Evolutionary conservation across 805 yeast species (phyloP).

Genomic region (Yarrowia sp.): DNA sequence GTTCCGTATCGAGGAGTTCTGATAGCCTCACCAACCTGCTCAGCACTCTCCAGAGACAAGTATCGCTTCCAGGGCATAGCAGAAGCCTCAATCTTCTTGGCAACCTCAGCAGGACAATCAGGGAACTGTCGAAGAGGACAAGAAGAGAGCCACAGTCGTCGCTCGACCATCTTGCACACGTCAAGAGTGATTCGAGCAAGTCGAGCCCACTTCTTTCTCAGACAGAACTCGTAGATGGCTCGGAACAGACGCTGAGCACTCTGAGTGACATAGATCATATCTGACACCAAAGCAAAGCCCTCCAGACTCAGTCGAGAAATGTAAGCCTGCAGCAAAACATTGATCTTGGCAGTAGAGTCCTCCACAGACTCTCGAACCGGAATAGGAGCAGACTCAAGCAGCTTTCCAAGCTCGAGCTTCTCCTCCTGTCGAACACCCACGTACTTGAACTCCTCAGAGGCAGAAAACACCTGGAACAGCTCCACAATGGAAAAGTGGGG

Average conservation of each 20-base stretch:
- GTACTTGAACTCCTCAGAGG: slow-evolving; percentile 80
- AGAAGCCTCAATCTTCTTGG: slow-evolving; percentile 73
- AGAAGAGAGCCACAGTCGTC: slow-evolving; percentile 76
- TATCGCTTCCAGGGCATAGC: slow-evolving; percentile 81
- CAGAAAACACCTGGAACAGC: slow-evolving; percentile 69
- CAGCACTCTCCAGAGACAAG: slow-evolving; percentile 59
- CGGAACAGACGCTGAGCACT: slow-evolving; percentile 86
- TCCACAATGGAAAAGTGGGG: slow-evolving; percentile 71
- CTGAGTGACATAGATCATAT: slow-evolving; percentile 89
- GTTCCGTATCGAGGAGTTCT: slow-evolving; percentile 66
- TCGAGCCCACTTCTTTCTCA: slow-evolving; percentile 68
- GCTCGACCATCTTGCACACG: slow-evolving; percentile 76
- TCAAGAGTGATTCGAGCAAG: slow-evolving; percentile 57
- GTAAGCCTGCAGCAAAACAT: slow-evolving; percentile 77
- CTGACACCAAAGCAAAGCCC: slow-evolving; percentile 89
- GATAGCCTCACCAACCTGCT: slow-evolving; percentile 80
- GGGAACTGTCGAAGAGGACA: slow-evolving; percentile 85
- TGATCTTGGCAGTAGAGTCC: slow-evolving; percentile 75
- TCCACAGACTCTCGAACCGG: slow-evolving; percentile 73
- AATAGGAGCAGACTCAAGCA: slow-evolving; percentile 75
- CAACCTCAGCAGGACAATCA: slow-evolving; percentile 65
- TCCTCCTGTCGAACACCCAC: slow-evolving; percentile 88
- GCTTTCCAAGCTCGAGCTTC: slow-evolving; percentile 62
- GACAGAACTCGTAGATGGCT: slow-evolving; percentile 77
- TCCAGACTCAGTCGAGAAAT: slow-evolving; percentile 74